Percentiles rank a stretch among this genome's conserved stretches.
Evolutionary conservation across 768 basidiomycete species (phyloP).

Genomic region (Tylopilus rubrobrunneus): DNA sequence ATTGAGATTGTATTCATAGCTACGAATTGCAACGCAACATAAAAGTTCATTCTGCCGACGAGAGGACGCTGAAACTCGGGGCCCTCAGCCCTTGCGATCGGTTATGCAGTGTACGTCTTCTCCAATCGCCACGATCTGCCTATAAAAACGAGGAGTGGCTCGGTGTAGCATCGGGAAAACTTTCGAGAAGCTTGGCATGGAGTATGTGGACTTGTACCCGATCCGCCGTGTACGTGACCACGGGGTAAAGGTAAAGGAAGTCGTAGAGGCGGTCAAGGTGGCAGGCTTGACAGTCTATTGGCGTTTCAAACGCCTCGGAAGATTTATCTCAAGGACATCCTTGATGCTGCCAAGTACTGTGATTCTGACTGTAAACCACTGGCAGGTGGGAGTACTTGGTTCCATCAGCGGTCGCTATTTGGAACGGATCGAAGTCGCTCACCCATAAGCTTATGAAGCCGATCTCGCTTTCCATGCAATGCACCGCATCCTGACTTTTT

Average conservation of each 20-base stretch:
- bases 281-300: conserved; percentile 42
- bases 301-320: conserved; percentile 52
- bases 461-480: conserved; percentile 33
- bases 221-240: conserved; percentile 39
- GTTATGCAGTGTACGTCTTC: too few relatives aligned
- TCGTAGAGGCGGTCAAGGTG: conserved; percentile 52
- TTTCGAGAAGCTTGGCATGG: conserved; percentile 49
- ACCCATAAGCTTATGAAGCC: too few relatives aligned
- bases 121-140: too few relatives aligned
- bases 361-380: conserved; percentile 49
- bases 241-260: conserved; percentile 43
- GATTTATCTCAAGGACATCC: conserved; percentile 41
- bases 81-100: too few relatives aligned
- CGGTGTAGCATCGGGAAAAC: conserved; percentile 45
- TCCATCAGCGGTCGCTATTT: too few relatives aligned
- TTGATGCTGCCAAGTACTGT: conserved; percentile 42
- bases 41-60: too few relatives aligned
- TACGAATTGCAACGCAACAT: too few relatives aligned
- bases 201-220: conserved; percentile 61
- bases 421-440: too few relatives aligned
- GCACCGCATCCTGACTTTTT: conserved; percentile 37
- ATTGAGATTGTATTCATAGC: too few relatives aligned
- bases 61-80: too few relatives aligned
- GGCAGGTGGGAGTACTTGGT: conserved; percentile 53
- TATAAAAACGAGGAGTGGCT: conserved; percentile 51